These are phyloP conservation scores for Coemansia sp. DNA, from an alignment of 192 early-diverging fungal species.

Conservation along the genomic window DNA sequence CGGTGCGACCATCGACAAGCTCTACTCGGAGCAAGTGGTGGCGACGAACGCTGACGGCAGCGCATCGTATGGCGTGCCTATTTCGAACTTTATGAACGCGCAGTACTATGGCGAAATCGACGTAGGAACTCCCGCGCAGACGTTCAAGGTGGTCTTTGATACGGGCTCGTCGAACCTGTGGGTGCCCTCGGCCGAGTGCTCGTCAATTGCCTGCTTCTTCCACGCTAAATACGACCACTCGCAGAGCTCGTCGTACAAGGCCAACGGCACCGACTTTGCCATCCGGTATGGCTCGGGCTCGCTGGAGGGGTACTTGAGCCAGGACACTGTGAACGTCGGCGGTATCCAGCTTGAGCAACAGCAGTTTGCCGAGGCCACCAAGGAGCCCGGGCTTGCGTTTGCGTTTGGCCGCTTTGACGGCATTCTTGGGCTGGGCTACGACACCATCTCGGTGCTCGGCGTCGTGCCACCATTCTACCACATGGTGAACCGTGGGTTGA, in stretches of 20 bases:
- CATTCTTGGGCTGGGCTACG: slow-evolving; percentile 90
- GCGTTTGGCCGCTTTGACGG: slow-evolving; percentile 95
- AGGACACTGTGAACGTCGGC: slow-evolving; percentile 73
- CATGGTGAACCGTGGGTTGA: slow-evolving; percentile 75
- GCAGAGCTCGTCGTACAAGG: slow-evolving; percentile 72
- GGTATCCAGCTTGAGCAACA: slow-evolving; percentile 66
- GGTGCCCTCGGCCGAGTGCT: slow-evolving; percentile 93
- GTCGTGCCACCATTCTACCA: slow-evolving; percentile 95
- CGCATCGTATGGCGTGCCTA: slow-evolving; percentile 67
- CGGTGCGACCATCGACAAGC: slow-evolving; percentile 19
- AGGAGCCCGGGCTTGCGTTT: slow-evolving; percentile 96
- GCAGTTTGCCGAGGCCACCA: slow-evolving; percentile 94
- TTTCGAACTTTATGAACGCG: slow-evolving; percentile 93
- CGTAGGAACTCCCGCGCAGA: slow-evolving; percentile 84
- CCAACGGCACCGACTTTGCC: slow-evolving; percentile 93
- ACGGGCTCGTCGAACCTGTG: slow-evolving; percentile 95
- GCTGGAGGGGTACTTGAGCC: slow-evolving; percentile 91
- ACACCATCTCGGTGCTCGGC: slow-evolving; percentile 80
- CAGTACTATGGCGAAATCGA: slow-evolving; percentile 93
- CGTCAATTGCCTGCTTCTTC: slow-evolving; percentile 93
- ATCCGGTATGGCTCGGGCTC: slow-evolving; percentile 93
- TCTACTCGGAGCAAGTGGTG: slow-evolving; percentile 47
- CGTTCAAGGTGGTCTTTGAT: slow-evolving; percentile 90
- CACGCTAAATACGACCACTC: slow-evolving; percentile 83
- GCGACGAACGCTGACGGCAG: slow-evolving; percentile 55